phyloP scores from a whole-genome alignment of 305 asterid genomes.

The Fraxinus nigra region DNA sequence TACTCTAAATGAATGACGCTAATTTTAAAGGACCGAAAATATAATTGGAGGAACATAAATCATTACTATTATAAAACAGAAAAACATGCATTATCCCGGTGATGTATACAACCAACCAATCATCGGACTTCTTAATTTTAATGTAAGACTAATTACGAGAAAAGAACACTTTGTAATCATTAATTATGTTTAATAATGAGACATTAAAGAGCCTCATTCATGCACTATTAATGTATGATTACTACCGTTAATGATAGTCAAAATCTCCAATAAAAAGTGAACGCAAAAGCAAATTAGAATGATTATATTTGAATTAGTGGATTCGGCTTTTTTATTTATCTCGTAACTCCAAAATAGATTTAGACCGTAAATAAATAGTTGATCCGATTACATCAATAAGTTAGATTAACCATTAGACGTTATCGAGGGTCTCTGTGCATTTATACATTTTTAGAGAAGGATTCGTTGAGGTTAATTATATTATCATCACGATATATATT shows the following conservation, averaged over 20 bases:
- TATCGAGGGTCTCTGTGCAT: background rate
- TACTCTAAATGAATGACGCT: background rate
- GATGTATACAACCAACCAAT: background rate
- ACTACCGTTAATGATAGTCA: background rate
- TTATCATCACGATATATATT: background rate
- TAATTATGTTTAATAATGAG: background rate
- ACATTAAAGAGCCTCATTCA: background rate
- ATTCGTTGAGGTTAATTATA: too few relatives aligned
- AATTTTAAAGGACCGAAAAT: background rate
- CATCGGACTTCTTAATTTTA: background rate
- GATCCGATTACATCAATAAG: background rate
- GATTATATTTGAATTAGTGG: background rate
- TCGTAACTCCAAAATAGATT: background rate
- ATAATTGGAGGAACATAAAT: background rate
- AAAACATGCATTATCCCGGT: background rate
- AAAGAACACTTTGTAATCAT: background rate
- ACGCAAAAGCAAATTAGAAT: background rate
- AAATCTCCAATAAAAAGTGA: background rate
- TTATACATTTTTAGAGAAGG: background rate
- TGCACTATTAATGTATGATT: background rate
- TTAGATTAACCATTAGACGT: background rate
- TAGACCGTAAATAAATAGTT: background rate
- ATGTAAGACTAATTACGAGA: background rate
- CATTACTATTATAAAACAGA: background rate
- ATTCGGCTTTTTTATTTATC: background rate